phyloP scores from a whole-genome alignment of 1,139 yeast species.

The Blastobotrys niveus region DNA sequence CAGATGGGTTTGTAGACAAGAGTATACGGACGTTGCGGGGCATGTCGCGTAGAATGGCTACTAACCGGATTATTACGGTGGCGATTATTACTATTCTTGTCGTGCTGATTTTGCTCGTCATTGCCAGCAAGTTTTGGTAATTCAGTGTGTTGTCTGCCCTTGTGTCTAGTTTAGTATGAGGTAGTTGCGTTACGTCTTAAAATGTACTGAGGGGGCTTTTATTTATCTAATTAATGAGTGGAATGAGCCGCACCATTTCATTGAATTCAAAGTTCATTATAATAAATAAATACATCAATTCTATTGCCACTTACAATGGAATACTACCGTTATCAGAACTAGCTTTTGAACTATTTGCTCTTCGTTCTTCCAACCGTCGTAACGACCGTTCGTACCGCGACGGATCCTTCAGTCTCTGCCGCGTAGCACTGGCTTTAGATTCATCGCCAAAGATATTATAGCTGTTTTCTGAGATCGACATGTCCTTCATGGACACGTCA shows the following conservation, averaged over 20 bases:
- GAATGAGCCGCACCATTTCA: no score
- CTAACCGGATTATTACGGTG: conserved; percentile 86
- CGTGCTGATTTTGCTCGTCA: conserved; percentile 72
- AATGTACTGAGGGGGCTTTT: no score
- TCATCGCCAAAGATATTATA: not conserved
- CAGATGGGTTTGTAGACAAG: conserved; percentile 89
- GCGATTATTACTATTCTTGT: conserved; percentile 92
- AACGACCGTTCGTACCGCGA: not conserved
- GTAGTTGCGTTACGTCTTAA: no score
- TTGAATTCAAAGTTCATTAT: no score
- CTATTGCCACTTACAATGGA: no score
- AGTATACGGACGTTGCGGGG: conserved; percentile 79
- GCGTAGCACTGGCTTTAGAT: not conserved
- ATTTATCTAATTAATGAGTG: no score
- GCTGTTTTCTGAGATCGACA: not conserved
- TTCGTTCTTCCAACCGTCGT: not conserved
- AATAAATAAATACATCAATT: no score
- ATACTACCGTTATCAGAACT: no score
- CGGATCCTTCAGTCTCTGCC: not conserved
- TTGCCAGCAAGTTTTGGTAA: conserved; percentile 78
- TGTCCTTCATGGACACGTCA: conserved; percentile 5
- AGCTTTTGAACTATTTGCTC: no score
- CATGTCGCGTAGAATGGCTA: conserved; percentile 93
- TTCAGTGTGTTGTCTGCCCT: no score
- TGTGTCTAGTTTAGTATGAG: no score